Percentiles rank a stretch among this genome's conserved stretches.
phyloP scores from a whole-genome alignment of 257 asterid species.

The Marsdenia floribunda region DNA sequence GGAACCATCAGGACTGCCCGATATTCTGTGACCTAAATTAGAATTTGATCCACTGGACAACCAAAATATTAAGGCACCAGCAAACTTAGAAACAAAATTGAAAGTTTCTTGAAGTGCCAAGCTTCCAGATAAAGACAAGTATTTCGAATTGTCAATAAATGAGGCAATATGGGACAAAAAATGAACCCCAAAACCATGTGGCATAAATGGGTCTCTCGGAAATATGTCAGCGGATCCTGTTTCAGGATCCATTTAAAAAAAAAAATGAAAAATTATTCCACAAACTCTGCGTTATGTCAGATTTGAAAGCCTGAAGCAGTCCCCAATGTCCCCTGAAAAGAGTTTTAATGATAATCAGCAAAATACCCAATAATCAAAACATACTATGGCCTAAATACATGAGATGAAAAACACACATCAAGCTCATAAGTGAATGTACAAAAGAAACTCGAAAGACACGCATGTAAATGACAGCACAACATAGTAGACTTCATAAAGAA shows the following conservation, averaged over 20 bases:
- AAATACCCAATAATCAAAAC: neutral
- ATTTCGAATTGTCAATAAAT: conserved; percentile 51
- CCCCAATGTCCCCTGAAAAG: neutral
- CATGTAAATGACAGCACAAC: neutral
- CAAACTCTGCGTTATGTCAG: conserved; percentile 20
- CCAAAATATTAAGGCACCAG: conserved; percentile 69
- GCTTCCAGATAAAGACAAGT: conserved; percentile 54
- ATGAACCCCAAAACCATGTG: conserved; percentile 37
- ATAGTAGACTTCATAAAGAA: neutral
- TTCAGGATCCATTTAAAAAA: conserved; percentile 49
- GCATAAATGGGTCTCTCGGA: conserved; percentile 58
- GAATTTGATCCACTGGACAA: conserved; percentile 55
- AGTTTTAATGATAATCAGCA: neutral
- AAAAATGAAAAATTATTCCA: conserved; percentile 42
- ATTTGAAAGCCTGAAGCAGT: neutral
- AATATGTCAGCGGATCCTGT: conserved; percentile 45
- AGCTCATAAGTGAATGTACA: neutral
- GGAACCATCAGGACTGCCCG: conserved; percentile 32
- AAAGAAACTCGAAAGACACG: no score
- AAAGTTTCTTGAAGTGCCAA: conserved; percentile 69
- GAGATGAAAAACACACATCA: neutral
- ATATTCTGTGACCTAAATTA: conserved; percentile 26
- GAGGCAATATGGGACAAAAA: conserved; percentile 47
- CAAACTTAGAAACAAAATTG: conserved; percentile 55
- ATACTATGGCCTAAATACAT: neutral